Conservation (phyloP, 2,329 filamentous ascomycete genomes). For the Emericellopsis cladophorae region DNA sequence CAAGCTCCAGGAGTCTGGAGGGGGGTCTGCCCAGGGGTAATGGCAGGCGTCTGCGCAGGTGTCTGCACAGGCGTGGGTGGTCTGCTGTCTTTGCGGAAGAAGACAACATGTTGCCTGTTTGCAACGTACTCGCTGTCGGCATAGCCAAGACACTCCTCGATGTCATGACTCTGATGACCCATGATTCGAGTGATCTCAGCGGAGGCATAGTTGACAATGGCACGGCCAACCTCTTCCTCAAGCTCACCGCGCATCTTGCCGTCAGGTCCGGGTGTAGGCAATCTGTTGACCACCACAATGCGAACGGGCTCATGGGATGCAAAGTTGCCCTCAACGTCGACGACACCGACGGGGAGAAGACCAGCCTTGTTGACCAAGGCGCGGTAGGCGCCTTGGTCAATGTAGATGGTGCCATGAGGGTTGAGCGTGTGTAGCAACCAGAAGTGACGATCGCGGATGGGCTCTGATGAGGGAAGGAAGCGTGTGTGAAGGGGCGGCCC, state of each 20-base stretch:
- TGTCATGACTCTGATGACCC: constrained; percentile 72
- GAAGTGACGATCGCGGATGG: constrained; percentile 88
- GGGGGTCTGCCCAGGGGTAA: not conserved
- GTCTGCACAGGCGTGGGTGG: constrained; percentile 33
- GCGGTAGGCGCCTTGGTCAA: constrained; percentile 77
- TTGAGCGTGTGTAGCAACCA: constrained; percentile 91
- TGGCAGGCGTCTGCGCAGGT: not conserved
- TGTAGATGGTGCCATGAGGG: constrained; percentile 83
- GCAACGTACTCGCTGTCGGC: constrained; percentile 92
- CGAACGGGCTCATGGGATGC: constrained; percentile 87
- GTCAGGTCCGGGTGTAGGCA: constrained; percentile 22
- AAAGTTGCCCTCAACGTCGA: constrained; percentile 81
- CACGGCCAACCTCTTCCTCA: constrained; percentile 68
- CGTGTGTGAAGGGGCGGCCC: constrained; percentile 72
- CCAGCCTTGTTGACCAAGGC: constrained; percentile 77
- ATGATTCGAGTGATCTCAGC: constrained; percentile 74
- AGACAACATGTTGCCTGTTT: constrained; percentile 74
- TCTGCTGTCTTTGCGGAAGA: constrained; percentile 45
- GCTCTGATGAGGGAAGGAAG: constrained; percentile 73
- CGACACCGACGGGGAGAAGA: constrained; percentile 78
- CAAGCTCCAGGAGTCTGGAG: not conserved
- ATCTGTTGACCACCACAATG: constrained; percentile 63
- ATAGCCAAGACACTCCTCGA: constrained; percentile 71
- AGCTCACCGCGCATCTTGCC: constrained; percentile 35
- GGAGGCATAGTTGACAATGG: constrained; percentile 86